Conservation (phyloP, 805 yeast species). For the Teunomyces panamensis region DNA sequence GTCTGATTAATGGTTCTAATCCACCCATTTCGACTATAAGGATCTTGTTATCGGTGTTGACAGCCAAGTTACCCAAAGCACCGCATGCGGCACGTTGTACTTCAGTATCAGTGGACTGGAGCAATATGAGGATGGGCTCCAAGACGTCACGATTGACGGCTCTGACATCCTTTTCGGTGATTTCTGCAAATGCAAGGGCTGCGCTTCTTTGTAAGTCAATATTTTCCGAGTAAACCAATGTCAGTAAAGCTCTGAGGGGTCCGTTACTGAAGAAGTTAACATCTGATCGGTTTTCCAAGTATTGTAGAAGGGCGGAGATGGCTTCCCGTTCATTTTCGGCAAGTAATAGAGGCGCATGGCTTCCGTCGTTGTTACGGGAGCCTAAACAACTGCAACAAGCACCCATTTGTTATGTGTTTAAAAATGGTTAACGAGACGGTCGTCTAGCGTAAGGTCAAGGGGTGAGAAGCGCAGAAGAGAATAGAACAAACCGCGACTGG, state of each 20-base stretch:
- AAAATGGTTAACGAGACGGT: not conserved
- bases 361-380: constrained; percentile 49
- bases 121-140: constrained; percentile 85
- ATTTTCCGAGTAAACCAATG: constrained; percentile 92
- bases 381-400: constrained; percentile 41
- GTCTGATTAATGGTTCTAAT: constrained; percentile 90
- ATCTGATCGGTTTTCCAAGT: constrained; percentile 80
- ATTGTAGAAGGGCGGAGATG: constrained; percentile 83
- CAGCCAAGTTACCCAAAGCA: constrained; percentile 97
- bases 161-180: constrained; percentile 92
- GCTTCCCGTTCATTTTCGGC: constrained; percentile 98
- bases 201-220: constrained; percentile 95
- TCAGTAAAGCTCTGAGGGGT: constrained; percentile 83
- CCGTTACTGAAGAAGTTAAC: constrained; percentile 88
- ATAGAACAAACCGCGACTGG: not conserved
- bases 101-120: constrained; percentile 87
- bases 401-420: constrained; percentile 28
- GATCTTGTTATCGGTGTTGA: constrained; percentile 89
- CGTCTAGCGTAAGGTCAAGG: not conserved
- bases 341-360: constrained; percentile 69
- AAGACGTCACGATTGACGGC: constrained; percentile 87
- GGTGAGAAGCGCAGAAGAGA: not conserved
- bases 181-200: constrained; percentile 97
- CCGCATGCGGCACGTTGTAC: constrained; percentile 99
- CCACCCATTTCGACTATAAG: constrained; percentile 98